Base-by-base conservation (phyloP, 441 rosid genomes). In the Populus hybrid region DNA sequence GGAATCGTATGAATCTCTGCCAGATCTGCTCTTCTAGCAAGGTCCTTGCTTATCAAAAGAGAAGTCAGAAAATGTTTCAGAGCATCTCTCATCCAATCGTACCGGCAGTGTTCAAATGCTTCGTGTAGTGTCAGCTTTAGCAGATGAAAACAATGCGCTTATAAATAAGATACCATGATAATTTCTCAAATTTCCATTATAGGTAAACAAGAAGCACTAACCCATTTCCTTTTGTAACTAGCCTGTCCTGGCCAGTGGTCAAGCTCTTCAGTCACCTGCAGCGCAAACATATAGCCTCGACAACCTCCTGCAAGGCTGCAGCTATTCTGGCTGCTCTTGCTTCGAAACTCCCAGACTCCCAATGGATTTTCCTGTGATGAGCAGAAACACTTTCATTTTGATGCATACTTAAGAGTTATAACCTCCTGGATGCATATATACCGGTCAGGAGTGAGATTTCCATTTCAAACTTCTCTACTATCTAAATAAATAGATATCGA, bases 301-400 rank as follows among this genome's bases (percentile, higher is more conserved):
- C 98, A 92, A 69, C 95, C 88, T 73, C 96, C 94, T 79, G 77
- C 86, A 40, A 67, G 74, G 76, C 78, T 78, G 83, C 86, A 83
- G 21, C 80, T 81, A 35, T 86, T 84, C 77, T 88, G 89, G 5
- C 74, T 88, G 81, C 97, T 93, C 89, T 93, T 93, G 84, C 97
- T 92, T 84, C 92, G 87, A 75, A 94, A 94, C 76, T 88, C 90
- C 98, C 98, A 94, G 72, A 86, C 89, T 78, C 98, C 98, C 59
- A 94, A 74, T 3, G 92, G 92, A 70, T 23, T 83, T 74, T 87
- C 94, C 98, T 92, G 81, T 71, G 75, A 66, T 69, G 71, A 34
- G 16, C 57, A 53, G 35, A 34, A 35, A 16, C 50, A 42, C 16
- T 42, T 5, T 50, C 18, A 50, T 50, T 50, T 50, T 50, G 20